These are phyloP conservation scores for Lactarius sp. DNA, from an alignment of 768 basidiomycete species.

Conservation along the genomic window DNA sequence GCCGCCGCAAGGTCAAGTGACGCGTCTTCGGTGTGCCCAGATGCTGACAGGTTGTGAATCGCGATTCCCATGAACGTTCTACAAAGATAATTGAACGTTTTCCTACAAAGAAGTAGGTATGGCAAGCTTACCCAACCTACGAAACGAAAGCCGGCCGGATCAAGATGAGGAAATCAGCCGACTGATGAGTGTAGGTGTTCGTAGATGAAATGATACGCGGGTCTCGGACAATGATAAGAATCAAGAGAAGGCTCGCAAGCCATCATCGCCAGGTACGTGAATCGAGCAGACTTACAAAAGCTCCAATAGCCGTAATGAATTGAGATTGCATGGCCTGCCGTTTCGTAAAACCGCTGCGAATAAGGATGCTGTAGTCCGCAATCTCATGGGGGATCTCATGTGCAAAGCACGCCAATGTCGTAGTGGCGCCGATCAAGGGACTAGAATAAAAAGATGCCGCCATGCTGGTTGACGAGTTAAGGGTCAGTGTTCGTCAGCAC, in stretches of 20 bases:
- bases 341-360: slow-evolving; percentile 88
- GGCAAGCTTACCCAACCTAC: slow-evolving; percentile 29
- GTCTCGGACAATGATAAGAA: slow-evolving; percentile 25
- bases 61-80: slow-evolving; percentile 88
- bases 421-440: slow-evolving; percentile 88
- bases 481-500: slow-evolving; percentile 14
- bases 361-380: slow-evolving; percentile 92
- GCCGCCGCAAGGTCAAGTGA: slow-evolving; percentile 67
- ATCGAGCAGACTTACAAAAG: slow-evolving; percentile 62
- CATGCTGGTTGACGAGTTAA: slow-evolving; percentile 50
- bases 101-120: background rate
- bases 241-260: slow-evolving; percentile 26
- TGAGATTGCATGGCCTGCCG: slow-evolving; percentile 90
- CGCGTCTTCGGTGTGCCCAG: slow-evolving; percentile 36
- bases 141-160: slow-evolving; percentile 11
- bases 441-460: slow-evolving; percentile 97
- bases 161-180: slow-evolving; percentile 5
- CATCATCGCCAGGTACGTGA: slow-evolving; percentile 3
- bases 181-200: background rate
- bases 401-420: slow-evolving; percentile 91
- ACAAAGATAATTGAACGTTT: background rate
- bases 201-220: slow-evolving; percentile 17
- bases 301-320: slow-evolving; percentile 86
- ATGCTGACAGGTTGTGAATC: slow-evolving; percentile 69
- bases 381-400: slow-evolving; percentile 97